phyloP scores from a whole-genome alignment of 225 moss, liverwort and hornwort genomes.

The Lunularia cruciata region DNA sequence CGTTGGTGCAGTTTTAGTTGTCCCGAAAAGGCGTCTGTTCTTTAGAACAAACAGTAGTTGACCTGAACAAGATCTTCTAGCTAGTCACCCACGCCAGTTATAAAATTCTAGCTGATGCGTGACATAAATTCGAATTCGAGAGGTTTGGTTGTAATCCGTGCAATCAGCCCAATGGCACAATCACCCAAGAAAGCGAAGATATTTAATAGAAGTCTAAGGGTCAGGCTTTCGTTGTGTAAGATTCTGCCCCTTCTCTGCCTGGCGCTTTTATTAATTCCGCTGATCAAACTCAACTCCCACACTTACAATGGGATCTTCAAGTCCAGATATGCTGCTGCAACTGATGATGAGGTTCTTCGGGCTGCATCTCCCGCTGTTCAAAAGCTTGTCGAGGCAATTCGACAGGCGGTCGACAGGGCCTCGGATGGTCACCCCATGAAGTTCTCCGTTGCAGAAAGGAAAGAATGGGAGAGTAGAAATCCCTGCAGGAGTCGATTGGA shows the following conservation, averaged over 20 bases:
- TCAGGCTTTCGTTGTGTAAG: not conserved
- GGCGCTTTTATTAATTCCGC: not conserved
- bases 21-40: no score
- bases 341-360: not conserved
- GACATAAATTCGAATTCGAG: no score
- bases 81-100: no score
- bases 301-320: not conserved
- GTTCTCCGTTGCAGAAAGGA: constrained; percentile 25
- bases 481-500: constrained; percentile 68
- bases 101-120: no score
- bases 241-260: constrained; percentile 1
- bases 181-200: not conserved
- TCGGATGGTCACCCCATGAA: constrained; percentile 10
- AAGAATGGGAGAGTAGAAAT: constrained; percentile 47
- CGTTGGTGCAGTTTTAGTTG: no score
- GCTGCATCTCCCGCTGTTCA: not conserved
- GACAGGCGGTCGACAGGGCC: constrained; percentile 24
- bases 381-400: constrained; percentile 35
- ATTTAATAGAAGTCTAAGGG: not conserved
- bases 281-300: not conserved
- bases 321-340: not conserved
- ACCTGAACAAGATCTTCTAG: no score
- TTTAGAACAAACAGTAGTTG: no score
- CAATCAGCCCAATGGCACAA: not conserved
- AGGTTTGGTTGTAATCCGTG: no score